These are phyloP conservation scores for Aspergillus nomiae DNA, from an alignment of 2,329 filamentous ascomycete species.

Conservation along the genomic window DNA sequence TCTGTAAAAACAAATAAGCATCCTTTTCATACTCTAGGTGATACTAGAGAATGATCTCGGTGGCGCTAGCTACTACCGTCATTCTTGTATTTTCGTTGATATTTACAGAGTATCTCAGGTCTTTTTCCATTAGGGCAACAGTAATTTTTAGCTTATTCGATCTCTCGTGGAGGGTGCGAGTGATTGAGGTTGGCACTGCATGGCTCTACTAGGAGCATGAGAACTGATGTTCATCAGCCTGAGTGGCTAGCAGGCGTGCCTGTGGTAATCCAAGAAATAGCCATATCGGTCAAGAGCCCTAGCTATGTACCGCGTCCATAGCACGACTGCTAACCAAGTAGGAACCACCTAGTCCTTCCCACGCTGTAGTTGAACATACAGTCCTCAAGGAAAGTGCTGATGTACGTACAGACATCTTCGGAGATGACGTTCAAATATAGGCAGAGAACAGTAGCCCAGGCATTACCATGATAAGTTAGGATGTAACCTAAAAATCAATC, in stretches of 20 bases:
- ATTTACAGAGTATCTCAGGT: not conserved
- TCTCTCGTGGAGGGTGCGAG: not conserved
- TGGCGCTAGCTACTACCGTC: not conserved
- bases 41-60: slow-evolving; percentile 29
- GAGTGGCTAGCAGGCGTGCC: not conserved
- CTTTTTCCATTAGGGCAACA: not conserved
- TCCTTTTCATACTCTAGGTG: not conserved
- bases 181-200: not conserved
- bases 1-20: not conserved
- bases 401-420: not conserved
- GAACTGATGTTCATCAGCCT: not conserved
- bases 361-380: not conserved
- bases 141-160: not conserved
- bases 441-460: not conserved
- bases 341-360: not conserved
- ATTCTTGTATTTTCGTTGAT: not conserved
- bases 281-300: not conserved
- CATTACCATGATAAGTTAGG: not conserved
- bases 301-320: not conserved
- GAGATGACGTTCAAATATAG: not conserved
- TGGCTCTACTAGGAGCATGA: not conserved
- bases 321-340: not conserved
- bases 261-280: not conserved
- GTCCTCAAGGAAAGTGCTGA: not conserved
- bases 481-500: not conserved